Evolutionary conservation across 2,329 filamentous ascomycete genomes (phyloP).

Genomic region (Aspergillus terreus): DNA sequence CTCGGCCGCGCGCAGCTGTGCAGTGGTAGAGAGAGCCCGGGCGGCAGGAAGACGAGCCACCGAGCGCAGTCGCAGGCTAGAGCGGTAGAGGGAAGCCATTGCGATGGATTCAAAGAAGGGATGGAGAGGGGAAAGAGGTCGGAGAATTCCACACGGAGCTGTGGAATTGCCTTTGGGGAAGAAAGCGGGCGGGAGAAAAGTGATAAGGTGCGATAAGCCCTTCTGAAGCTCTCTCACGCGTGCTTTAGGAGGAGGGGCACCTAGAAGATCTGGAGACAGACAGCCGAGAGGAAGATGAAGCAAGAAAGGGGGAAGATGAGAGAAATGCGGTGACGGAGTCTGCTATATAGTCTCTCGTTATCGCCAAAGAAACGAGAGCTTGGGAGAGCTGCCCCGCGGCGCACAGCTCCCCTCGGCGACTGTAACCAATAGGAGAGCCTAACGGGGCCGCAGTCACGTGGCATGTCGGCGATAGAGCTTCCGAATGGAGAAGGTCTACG

Average conservation of each 20-base stretch:
- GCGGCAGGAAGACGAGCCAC: constrained; percentile 30
- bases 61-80: constrained; percentile 31
- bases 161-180: not conserved
- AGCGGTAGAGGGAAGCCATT: constrained; percentile 38
- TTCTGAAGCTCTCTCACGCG: too few relatives aligned
- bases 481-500: constrained; percentile 6
- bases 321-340: not conserved
- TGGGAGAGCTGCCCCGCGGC: constrained; percentile 20
- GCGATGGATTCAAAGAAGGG: constrained; percentile 2
- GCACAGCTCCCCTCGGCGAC: constrained; percentile 22
- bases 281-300: not conserved
- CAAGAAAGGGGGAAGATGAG: not conserved
- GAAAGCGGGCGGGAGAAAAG: not conserved
- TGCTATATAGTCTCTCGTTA: constrained; percentile 1
- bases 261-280: too few relatives aligned
- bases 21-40: constrained; percentile 35
- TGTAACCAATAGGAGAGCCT: constrained; percentile 18
- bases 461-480: not conserved
- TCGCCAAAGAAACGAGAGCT: constrained; percentile 1
- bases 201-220: constrained; percentile 1
- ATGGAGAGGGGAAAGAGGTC: not conserved
- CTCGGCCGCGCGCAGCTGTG: constrained; percentile 35
- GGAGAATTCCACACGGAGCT: not conserved
- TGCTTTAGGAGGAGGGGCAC: too few relatives aligned
- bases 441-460: not conserved